Evolutionary conservation across 768 basidiomycete species (phyloP).

Genomic region (Amanita jacksonii): DNA sequence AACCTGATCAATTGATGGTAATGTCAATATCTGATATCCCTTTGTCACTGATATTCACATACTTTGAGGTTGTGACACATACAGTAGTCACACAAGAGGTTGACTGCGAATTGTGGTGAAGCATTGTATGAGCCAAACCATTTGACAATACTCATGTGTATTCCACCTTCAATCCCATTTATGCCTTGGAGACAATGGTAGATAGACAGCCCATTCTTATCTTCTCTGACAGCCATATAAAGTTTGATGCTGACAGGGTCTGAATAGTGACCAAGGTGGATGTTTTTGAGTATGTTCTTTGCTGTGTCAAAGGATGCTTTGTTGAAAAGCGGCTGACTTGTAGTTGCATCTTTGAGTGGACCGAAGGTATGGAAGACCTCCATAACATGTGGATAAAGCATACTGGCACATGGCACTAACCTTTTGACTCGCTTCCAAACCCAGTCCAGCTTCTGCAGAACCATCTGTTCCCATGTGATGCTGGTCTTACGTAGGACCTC

Average conservation of each 20-base stretch:
- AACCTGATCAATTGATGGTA: no score
- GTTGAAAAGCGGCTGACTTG: slow-evolving; percentile 22
- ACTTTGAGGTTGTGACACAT: slow-evolving; percentile 20
- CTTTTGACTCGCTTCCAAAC: slow-evolving; percentile 17
- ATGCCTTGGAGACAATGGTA: no score
- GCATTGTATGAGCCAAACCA: no score
- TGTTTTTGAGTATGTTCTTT: no score
- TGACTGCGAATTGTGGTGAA: slow-evolving; percentile 16
- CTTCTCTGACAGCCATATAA: slow-evolving; percentile 11
- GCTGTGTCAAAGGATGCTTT: slow-evolving; percentile 19
- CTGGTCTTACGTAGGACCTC: slow-evolving; percentile 18
- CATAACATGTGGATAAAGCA: slow-evolving; percentile 17
- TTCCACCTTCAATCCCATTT: no score
- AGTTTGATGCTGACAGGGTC: no score
- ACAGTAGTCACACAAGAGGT: slow-evolving; percentile 16
- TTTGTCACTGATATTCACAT: no score
- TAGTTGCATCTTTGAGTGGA: slow-evolving; percentile 22
- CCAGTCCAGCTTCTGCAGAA: slow-evolving; percentile 15
- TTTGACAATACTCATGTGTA: slow-evolving; percentile 22
- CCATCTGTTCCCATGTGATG: slow-evolving; percentile 10
- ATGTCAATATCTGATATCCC: neutral
- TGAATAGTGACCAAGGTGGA: no score
- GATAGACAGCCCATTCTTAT: slow-evolving; percentile 16
- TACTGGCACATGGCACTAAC: slow-evolving; percentile 23
- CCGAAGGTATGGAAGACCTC: slow-evolving; percentile 23